Evolutionary conservation across 192 early-diverging fungal species (phyloP).

Genomic region (Rhizophagus clarus): DNA sequence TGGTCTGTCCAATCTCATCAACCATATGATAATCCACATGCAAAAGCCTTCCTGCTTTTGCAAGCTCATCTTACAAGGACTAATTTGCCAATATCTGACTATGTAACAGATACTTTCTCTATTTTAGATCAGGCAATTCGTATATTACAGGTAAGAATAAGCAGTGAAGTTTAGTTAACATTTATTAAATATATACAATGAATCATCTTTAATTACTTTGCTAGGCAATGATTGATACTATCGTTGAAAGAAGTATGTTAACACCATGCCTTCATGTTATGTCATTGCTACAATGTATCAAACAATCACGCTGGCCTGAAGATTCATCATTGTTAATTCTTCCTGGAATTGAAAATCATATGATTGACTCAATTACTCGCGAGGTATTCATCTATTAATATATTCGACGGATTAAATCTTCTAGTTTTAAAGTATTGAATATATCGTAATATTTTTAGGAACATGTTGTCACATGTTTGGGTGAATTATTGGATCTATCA

Average conservation of each 20-base stretch:
- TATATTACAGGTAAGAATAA: slow-evolving; percentile 63
- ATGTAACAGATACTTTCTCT: slow-evolving; percentile 84
- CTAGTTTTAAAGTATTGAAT: neutral
- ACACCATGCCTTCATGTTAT: slow-evolving; percentile 70
- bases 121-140: slow-evolving; percentile 93
- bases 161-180: neutral
- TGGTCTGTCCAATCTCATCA: slow-evolving; percentile 58
- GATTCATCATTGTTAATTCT: slow-evolving; percentile 75
- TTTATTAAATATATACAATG: too few relatives aligned
- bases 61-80: slow-evolving; percentile 86
- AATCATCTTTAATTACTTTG: neutral
- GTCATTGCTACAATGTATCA: slow-evolving; percentile 87
- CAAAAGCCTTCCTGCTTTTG: slow-evolving; percentile 88
- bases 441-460: slow-evolving; percentile 30
- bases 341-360: slow-evolving; percentile 48
- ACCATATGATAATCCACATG: slow-evolving; percentile 84
- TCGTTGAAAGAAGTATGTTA: slow-evolving; percentile 71
- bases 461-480: slow-evolving; percentile 32
- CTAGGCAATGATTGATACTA: slow-evolving; percentile 90
- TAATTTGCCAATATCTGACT: slow-evolving; percentile 85
- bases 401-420: neutral
- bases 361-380: slow-evolving; percentile 12
- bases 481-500: slow-evolving; percentile 39
- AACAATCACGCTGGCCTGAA: slow-evolving; percentile 84
- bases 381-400: slow-evolving; percentile 33